A percentile compares a stretch with the other conserved stretches of the same genome.
Evolutionary conservation across 331 rosid species (phyloP).

Genomic region (Dryas integrifolia): DNA sequence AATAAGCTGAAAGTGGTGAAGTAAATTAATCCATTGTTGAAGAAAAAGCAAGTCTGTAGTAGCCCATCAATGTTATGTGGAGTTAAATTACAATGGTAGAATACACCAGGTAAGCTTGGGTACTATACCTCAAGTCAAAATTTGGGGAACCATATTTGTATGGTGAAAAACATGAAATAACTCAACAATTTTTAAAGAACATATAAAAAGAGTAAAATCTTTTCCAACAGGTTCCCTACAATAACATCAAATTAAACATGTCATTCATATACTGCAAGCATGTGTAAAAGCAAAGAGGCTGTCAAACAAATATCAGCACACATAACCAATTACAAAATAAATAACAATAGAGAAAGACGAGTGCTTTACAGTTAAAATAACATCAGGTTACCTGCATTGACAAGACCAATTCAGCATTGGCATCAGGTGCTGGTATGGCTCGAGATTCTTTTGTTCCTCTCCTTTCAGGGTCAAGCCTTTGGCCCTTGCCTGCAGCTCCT

Average conservation of each 20-base stretch:
- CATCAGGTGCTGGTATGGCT: slow-evolving; percentile 95
- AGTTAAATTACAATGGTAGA: neutral
- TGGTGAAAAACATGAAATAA: neutral
- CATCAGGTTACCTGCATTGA: slow-evolving; percentile 75
- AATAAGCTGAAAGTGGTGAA: neutral
- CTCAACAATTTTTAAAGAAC: neutral
- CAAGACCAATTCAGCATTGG: slow-evolving; percentile 83
- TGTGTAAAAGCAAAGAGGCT: neutral
- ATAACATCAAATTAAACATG: neutral
- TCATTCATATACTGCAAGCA: neutral
- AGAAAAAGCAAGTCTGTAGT: neutral
- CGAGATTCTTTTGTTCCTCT: slow-evolving; percentile 74
- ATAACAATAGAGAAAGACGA: neutral
- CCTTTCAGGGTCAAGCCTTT: slow-evolving; percentile 67
- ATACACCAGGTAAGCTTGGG: neutral
- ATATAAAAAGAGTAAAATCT: neutral
- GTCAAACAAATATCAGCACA: neutral
- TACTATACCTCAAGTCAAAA: neutral
- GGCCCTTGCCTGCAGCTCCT: slow-evolving; percentile 82
- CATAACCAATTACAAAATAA: neutral
- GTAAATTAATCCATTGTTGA: neutral
- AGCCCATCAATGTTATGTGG: neutral
- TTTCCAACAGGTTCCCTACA: slow-evolving; percentile 4
- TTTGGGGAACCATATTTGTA: neutral
- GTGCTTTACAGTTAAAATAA: neutral